Base-by-base conservation (phyloP, 2,329 filamentous ascomycete species). In the Fonsecaea erecta region DNA sequence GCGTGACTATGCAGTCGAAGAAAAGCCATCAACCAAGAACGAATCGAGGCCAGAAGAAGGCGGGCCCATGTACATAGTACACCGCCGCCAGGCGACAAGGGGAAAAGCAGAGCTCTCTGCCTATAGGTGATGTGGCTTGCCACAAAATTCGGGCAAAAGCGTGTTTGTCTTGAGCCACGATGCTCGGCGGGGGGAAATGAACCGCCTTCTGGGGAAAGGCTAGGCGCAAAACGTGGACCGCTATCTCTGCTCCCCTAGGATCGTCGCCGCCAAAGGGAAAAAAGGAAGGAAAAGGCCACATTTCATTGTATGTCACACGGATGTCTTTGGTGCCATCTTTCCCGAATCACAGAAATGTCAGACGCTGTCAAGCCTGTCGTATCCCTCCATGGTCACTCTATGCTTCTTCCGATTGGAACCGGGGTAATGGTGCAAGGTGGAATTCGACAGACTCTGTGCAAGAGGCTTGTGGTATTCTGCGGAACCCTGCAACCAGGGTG, bases 1-100 rank as follows among this genome's bases (percentile, higher is more conserved):
- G 59, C 58, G 66, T 68, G 66, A 63, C 63, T 58, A 63, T 51
- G 66, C 60, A 68, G 57, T 28, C 28, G 46, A 60, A 48, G 18
- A 60, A 28, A 52, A 28, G 51, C 35, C 24, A 60, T 35, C 55
- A 48, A 58, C 26, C 5, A 48, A 26, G 18, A 14, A 43, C 18
- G 18, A 43, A 58, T 40, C 11, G 7, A 37, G 21, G 34, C 34
- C 21, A 48, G 21, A 35, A 21, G 16, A 11, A 28, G 37, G 24
- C 8, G 40, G 37, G 18, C 43, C 40, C n/a, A n/a, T n/a, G n/a
- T n/a, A 48, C 14, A 16, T 5, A 5, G 28, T 5, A 5, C 52
- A 48, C 43, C 43, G 18, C 43, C 43, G 9, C 11, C 52, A 30
- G 52, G 35, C 16, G 34, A 28, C 32, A 61, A 34, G 57, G 24